Conservation (phyloP, 148 eudicot genomes). For the Bassia scoparia region DNA sequence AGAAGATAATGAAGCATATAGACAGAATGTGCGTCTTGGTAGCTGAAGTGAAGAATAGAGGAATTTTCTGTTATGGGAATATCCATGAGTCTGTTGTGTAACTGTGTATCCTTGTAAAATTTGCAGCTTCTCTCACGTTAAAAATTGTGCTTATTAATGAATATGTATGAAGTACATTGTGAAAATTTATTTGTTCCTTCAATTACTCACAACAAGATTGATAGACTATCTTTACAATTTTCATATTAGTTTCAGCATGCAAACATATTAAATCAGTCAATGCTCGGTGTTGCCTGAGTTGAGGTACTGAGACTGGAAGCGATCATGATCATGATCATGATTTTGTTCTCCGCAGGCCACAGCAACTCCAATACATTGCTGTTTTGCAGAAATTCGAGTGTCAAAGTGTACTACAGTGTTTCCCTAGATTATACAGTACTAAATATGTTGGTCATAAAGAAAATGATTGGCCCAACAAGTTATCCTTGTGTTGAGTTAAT, state of each 20-base stretch:
- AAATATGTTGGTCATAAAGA: too few species aligned
- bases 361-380: too few species aligned
- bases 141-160: conserved; percentile 15
- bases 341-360: too few species aligned
- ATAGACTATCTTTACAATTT: neutral
- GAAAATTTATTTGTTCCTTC: conserved; percentile 2
- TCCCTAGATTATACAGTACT: too few species aligned
- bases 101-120: conserved; percentile 33
- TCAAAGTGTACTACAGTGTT: too few species aligned
- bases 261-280: too few species aligned
- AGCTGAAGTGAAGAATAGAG: conserved; percentile 23
- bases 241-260: neutral
- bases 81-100: conserved; percentile 18
- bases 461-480: too few species aligned
- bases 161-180: conserved; percentile 26
- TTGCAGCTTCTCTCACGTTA: conserved; percentile 5
- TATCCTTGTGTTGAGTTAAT: too few species aligned
- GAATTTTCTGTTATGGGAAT: neutral
- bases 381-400: too few species aligned
- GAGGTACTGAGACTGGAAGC: too few species aligned
- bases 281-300: too few species aligned
- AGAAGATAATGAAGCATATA: conserved; percentile 23
- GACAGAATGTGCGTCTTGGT: conserved; percentile 29
- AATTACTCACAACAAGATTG: neutral
- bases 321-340: too few species aligned